Conservation (phyloP, 345 rosid species). For the Aegle marmelos region DNA sequence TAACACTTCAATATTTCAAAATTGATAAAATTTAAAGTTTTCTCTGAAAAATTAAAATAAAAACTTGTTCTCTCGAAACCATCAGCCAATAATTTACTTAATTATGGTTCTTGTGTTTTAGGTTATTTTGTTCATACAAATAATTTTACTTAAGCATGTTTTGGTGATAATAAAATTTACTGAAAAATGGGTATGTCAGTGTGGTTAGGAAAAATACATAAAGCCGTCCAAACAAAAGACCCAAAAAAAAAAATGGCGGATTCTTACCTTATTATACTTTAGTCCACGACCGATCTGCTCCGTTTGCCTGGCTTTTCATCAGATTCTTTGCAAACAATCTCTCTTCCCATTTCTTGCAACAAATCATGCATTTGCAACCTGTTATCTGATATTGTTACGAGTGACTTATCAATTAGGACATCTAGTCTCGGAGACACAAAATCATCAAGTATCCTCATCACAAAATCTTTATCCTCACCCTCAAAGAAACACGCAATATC, state of each 20-base stretch:
- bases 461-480: constrained; percentile 12
- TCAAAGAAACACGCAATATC: constrained; percentile 50
- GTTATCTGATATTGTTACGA: constrained; percentile 21
- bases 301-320: background rate
- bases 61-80: too few relatives aligned
- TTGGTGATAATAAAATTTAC: too few relatives aligned
- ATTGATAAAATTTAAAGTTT: too few relatives aligned
- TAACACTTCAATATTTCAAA: too few relatives aligned
- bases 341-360: constrained; percentile 26
- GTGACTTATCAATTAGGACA: constrained; percentile 27
- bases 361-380: constrained; percentile 38
- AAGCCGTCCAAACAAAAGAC: background rate
- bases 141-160: too few relatives aligned
- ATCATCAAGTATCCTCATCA: constrained; percentile 19
- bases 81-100: too few relatives aligned
- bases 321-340: background rate
- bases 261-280: background rate
- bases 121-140: too few relatives aligned
- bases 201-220: too few relatives aligned
- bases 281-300: background rate
- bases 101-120: too few relatives aligned
- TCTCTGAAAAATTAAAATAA: too few relatives aligned
- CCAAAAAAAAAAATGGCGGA: background rate
- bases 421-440: background rate
- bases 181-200: too few relatives aligned